Base-by-base conservation (phyloP, 2,329 filamentous ascomycete species). In the Cercospora beticola region DNA sequence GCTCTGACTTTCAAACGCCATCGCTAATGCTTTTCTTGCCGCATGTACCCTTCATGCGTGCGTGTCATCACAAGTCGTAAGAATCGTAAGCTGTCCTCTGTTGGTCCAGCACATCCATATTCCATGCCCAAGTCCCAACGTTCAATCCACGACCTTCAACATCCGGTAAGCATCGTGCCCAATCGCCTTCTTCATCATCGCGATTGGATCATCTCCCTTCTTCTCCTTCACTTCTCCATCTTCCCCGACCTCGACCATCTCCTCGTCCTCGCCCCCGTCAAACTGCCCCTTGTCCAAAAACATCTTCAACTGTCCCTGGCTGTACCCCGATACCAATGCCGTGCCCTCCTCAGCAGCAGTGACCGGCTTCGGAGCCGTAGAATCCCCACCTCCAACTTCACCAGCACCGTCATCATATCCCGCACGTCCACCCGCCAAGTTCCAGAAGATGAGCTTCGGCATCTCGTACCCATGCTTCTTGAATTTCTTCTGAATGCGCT, bases 361-460 rank as follows among this genome's bases (percentile, higher is more conserved):
- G 4, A 85, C 82, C 0, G 85, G 85, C 77, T 87, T 88, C 5
- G 82, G 81, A 0, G 81, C 82, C 2, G 71, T 77, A 12, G 68
- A 61, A 36, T 75, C 70, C 6, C 70, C 68, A 31, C 31, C 58
- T 10, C 8, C 28, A 21, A 58, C 28, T 3, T 9, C 16, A 5
- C 26, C 28, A 26, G 26, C 56, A 12, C 23, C 31, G 8, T 46
- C 65, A 16, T 18, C 28, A 18, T 69, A 71, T 1, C 75, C 75
- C 21, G 72, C 77, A 30, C 73, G 76, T 0, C 80, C 79, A 8
- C 81, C 83, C 0, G 85, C 85, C 18, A 88, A 78, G 72, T 88
- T 87, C 87, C 86, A 88, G 75, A 87, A 88, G 3, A 89, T 79
- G n/a, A 89, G 77, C 74, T 86, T 81, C 0, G 87, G 87, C 77